Conservation (phyloP, 805 yeast genomes). For the Starmerella potacharoeniae region DNA sequence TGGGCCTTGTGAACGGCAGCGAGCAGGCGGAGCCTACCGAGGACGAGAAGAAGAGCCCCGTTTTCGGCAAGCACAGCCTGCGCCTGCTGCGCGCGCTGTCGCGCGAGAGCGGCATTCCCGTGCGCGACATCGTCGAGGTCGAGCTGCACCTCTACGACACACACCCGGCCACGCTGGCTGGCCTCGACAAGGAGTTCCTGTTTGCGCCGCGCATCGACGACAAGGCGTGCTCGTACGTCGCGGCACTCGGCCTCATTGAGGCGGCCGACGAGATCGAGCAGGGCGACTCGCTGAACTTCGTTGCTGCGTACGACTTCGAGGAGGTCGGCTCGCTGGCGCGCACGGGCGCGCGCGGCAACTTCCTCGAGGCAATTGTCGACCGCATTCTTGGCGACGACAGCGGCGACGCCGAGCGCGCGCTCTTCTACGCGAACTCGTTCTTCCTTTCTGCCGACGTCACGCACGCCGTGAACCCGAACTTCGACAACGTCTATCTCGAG, state of each 20-base stretch:
- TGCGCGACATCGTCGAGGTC: constrained; percentile 51
- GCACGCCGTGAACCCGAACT: constrained; percentile 72
- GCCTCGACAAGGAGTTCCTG: constrained; percentile 62
- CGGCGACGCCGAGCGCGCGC: constrained; percentile 31
- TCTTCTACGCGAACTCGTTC: constrained; percentile 58
- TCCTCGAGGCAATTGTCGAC: constrained; percentile 51
- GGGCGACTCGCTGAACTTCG: constrained; percentile 34
- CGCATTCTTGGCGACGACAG: constrained; percentile 31
- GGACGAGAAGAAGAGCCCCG: constrained; percentile 55
- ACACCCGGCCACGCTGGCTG: constrained; percentile 69
- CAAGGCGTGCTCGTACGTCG: constrained; percentile 69
- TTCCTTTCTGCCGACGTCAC: constrained; percentile 75
- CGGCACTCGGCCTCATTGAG: constrained; percentile 48
- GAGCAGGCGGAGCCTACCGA: constrained; percentile 37
- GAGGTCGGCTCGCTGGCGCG: constrained; percentile 74
- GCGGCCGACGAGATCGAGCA: constrained; percentile 31
- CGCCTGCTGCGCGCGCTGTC: constrained; percentile 60
- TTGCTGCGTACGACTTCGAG: constrained; percentile 66
- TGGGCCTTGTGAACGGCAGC: constrained; percentile 40
- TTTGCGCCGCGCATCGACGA: constrained; percentile 80
- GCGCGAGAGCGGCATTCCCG: constrained; percentile 44
- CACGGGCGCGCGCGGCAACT: constrained; percentile 73
- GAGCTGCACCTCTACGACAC: constrained; percentile 75
- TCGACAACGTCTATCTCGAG: constrained; percentile 47
- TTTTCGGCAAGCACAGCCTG: constrained; percentile 58